Conservation (phyloP, 176 grass and related monocot species). For the Triticum turgidum region DNA sequence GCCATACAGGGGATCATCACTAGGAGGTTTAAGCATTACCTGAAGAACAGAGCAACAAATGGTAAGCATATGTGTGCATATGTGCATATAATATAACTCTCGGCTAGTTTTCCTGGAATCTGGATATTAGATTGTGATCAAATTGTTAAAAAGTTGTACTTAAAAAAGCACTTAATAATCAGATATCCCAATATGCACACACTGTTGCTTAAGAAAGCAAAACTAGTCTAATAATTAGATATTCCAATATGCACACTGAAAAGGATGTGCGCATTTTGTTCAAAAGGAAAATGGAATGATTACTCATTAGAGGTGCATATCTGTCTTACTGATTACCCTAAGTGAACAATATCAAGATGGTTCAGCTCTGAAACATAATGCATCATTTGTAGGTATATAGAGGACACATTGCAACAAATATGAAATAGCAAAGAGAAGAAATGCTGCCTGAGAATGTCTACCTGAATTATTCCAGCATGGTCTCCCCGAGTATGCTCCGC, state of each 20-base stretch:
- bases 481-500: slow-evolving; percentile 79
- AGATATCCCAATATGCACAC: background rate
- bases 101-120: background rate
- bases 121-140: background rate
- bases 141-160: background rate
- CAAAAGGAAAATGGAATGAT: background rate
- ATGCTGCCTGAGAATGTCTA: slow-evolving; percentile 16
- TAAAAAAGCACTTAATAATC: background rate
- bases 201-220: background rate
- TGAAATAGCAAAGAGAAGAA: background rate
- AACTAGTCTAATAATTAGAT: background rate
- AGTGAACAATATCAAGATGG: background rate
- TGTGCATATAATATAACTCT: background rate
- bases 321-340: background rate
- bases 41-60: slow-evolving; percentile 22
- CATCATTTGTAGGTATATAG: background rate
- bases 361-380: background rate
- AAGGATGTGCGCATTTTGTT: background rate
- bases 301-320: background rate
- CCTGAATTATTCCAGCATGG: slow-evolving; percentile 99
- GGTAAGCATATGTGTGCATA: background rate
- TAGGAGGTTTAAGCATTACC: slow-evolving; percentile 96
- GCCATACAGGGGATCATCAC: slow-evolving; percentile 77
- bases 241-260: background rate
- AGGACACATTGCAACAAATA: background rate